Percentiles rank a stretch among this genome's conserved stretches.
Evolutionary conservation across 768 basidiomycete species (phyloP).

Genomic region (Cystobasidium onofrii): DNA sequence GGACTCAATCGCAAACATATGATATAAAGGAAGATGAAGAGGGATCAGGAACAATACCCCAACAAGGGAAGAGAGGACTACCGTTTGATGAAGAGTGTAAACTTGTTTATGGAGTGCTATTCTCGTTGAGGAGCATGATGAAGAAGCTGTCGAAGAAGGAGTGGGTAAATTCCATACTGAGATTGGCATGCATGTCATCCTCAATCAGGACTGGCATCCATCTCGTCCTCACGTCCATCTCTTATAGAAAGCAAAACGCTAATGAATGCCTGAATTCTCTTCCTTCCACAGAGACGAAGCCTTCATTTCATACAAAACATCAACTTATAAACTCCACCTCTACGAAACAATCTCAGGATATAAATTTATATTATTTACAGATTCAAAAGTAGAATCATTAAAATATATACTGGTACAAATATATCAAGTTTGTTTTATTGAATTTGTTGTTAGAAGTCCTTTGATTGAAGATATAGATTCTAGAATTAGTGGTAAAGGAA

Average conservation of each 20-base stretch:
- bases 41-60: conserved; percentile 35
- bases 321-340: conserved; percentile 83
- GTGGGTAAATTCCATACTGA: no score
- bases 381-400: conserved; percentile 66
- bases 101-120: conserved; percentile 88
- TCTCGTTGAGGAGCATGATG: conserved; percentile 86
- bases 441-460: conserved; percentile 89
- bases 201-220: no score
- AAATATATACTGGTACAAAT: conserved; percentile 59
- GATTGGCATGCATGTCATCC: no score
- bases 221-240: no score
- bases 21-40: neutral
- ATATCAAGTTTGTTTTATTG: conserved; percentile 85
- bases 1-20: conserved; percentile 56
- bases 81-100: conserved; percentile 97
- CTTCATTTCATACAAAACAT: conserved; percentile 82
- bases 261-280: no score
- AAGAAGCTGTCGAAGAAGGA: conserved; percentile 60
- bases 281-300: conserved; percentile 72
- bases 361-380: conserved; percentile 90
- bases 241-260: no score
- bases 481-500: conserved; percentile 57
- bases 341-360: conserved; percentile 86
- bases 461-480: conserved; percentile 69
- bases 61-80: conserved; percentile 55